Conservation (phyloP, 345 rosid genomes). For the Lumnitzera littorea region DNA sequence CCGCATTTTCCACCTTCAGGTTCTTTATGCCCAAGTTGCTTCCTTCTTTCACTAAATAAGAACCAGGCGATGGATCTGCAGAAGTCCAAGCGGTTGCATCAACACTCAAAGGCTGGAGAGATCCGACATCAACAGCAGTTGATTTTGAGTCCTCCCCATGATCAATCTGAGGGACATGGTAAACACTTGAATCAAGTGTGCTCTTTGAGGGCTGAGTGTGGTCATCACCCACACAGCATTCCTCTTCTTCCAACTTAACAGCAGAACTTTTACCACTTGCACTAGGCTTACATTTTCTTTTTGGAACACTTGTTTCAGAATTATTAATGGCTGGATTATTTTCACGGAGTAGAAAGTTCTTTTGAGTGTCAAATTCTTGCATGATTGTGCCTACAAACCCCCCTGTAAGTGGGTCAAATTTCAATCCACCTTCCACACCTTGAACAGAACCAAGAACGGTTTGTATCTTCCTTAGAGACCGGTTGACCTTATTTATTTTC, state of each 20-base stretch:
- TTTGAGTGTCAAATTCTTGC: conserved; percentile 36
- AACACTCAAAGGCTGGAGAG: conserved; percentile 13
- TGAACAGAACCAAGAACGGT: conserved; percentile 81
- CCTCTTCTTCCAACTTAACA: conserved; percentile 55
- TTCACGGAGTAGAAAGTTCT: conserved; percentile 19
- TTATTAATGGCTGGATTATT: conserved; percentile 11
- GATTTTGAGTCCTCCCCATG: conserved; percentile 24
- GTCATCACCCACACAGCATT: conserved; percentile 16
- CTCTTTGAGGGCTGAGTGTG: conserved; percentile 13
- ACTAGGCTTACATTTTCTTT: conserved; percentile 12
- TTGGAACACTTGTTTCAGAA: conserved; percentile 17
- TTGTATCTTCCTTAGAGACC: conserved; percentile 71
- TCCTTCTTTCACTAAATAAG: conserved; percentile 15
- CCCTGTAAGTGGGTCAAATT: conserved; percentile 61
- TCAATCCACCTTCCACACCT: conserved; percentile 79
- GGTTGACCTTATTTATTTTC: conserved; percentile 84
- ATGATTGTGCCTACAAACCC: conserved; percentile 44
- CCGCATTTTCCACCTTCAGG: conserved; percentile 21
- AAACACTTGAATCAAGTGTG: conserved; percentile 9
- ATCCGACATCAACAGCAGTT: conserved; percentile 18
- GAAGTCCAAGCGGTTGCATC: conserved; percentile 25
- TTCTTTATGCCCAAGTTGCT: conserved; percentile 14
- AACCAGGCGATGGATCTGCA: conserved; percentile 19
- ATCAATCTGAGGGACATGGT: conserved; percentile 7
- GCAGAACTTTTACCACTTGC: conserved; percentile 19